Conservation (phyloP, 2,329 filamentous ascomycete genomes). For the Fusarium piperis region DNA sequence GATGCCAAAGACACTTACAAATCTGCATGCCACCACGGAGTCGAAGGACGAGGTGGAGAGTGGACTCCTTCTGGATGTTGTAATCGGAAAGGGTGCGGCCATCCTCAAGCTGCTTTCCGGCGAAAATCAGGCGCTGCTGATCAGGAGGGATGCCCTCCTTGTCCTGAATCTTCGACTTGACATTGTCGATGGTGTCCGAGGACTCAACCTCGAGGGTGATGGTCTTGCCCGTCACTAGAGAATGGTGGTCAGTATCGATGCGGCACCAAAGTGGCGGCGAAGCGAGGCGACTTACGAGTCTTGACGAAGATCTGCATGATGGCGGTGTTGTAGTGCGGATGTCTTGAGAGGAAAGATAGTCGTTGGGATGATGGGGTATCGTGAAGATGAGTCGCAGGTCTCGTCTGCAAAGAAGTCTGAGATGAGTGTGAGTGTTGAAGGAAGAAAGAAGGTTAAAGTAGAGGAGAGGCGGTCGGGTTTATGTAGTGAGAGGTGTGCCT, state of each 20-base stretch:
- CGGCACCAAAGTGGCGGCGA: conserved; percentile 2
- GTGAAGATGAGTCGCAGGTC: conserved; percentile 15
- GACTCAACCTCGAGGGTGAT: conserved; percentile 77
- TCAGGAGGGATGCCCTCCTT: conserved; percentile 98
- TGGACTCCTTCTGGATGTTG: conserved; percentile 72
- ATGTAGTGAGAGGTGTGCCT: conserved; percentile 42
- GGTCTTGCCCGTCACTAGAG: conserved; percentile 73
- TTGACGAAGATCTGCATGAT: conserved; percentile 99
- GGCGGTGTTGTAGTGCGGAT: conserved; percentile 47
- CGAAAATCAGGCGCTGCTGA: conserved; percentile 95
- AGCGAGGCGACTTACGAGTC: conserved; percentile 74
- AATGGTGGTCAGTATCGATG: conserved; percentile 34
- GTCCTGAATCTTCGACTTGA: conserved; percentile 98
- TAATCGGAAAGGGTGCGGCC: conserved; percentile 69
- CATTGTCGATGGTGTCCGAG: conserved; percentile 94
- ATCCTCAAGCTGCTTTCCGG: conserved; percentile 96
- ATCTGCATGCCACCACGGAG: conserved; percentile 75
- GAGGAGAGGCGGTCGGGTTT: conserved; percentile 42
- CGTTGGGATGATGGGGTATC: conserved; percentile 18
- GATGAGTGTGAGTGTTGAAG: conserved; percentile 19
- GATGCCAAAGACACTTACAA: conserved; percentile 56
- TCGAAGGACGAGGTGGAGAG: conserved; percentile 79
- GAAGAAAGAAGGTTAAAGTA: conserved; percentile 14
- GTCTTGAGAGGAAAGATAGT: conserved; percentile 34
- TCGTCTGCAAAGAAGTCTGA: conserved; percentile 13